Evolutionary conservation across 106 monocot genomes (phyloP).

Genomic region (Acanthochlamys bracteata): DNA sequence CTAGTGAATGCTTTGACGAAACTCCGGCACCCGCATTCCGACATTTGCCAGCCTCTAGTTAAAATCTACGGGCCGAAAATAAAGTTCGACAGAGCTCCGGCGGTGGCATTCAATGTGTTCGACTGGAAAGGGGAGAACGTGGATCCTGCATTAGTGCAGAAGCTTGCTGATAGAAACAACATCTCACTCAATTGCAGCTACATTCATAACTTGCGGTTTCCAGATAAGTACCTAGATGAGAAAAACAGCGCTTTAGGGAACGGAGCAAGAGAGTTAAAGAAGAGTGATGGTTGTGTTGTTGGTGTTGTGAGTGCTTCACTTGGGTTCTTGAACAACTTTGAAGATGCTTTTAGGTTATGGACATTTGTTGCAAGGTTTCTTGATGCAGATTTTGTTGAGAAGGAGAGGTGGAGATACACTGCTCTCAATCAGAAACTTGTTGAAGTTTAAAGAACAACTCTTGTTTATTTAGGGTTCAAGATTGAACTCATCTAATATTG

Average conservation of each 20-base stretch:
- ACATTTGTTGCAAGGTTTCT: conserved; percentile 70
- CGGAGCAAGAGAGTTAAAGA: conserved; percentile 9
- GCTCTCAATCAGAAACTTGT: conserved; percentile 76
- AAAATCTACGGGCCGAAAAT: conserved; percentile 59
- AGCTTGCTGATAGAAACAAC: conserved; percentile 67
- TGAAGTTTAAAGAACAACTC: conserved; percentile 42
- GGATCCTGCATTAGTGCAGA: conserved; percentile 65
- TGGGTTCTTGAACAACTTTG: conserved; percentile 56
- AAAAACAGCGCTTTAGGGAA: conserved; percentile 32
- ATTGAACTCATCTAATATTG: no score
- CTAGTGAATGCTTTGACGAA: conserved; percentile 56
- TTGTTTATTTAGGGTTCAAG: no score
- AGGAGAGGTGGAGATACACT: conserved; percentile 84
- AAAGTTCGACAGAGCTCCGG: conserved; percentile 64
- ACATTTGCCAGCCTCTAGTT: conserved; percentile 31
- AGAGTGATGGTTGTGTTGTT: conserved; percentile 33
- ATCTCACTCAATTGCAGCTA: conserved; percentile 64
- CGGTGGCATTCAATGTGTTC: conserved; percentile 76
- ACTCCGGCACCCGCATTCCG: conserved; percentile 49
- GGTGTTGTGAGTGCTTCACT: conserved; percentile 63
- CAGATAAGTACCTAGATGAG: conserved; percentile 38
- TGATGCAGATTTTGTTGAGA: conserved; percentile 89
- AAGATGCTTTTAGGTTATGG: conserved; percentile 80
- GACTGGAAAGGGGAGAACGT: conserved; percentile 86
- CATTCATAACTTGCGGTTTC: conserved; percentile 46